These are phyloP conservation scores for Grosmannia huntii DNA, from an alignment of 2,329 filamentous ascomycete genomes.

Conservation along the genomic window DNA sequence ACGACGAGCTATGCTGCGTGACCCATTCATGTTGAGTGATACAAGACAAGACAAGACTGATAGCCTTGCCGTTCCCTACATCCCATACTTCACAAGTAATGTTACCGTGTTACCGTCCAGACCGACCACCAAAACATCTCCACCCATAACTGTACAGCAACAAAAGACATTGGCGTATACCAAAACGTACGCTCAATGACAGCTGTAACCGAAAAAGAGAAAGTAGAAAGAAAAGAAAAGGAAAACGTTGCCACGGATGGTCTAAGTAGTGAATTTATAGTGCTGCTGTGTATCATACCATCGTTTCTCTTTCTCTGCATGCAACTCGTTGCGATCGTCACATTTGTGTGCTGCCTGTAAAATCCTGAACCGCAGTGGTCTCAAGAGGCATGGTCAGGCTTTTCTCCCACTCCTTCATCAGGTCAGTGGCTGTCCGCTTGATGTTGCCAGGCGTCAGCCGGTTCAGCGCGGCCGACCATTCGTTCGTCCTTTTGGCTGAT, in stretches of 20 bases:
- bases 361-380: background rate
- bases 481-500: constrained; percentile 30
- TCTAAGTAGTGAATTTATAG: background rate
- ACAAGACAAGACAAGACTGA: too few species aligned
- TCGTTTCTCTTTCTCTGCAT: background rate
- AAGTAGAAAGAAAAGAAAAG: background rate
- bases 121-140: too few species aligned
- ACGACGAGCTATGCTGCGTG: background rate
- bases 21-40: too few species aligned
- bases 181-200: too few species aligned
- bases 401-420: constrained; percentile 89
- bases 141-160: too few species aligned
- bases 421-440: constrained; percentile 67
- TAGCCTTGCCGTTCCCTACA: too few species aligned
- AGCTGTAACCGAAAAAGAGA: too few species aligned
- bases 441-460: constrained; percentile 63
- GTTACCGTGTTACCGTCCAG: too few species aligned
- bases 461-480: constrained; percentile 56
- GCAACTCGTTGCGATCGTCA: background rate
- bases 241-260: background rate
- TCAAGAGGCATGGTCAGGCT: constrained; percentile 44
- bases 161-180: background rate
- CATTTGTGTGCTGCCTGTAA: background rate
- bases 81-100: too few species aligned
- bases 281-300: background rate